A percentile compares a stretch with the other conserved stretches of the same genome.
These are phyloP conservation scores for Capronia americana DNA, from an alignment of 2,329 filamentous ascomycete genomes.

Conservation along the genomic window DNA sequence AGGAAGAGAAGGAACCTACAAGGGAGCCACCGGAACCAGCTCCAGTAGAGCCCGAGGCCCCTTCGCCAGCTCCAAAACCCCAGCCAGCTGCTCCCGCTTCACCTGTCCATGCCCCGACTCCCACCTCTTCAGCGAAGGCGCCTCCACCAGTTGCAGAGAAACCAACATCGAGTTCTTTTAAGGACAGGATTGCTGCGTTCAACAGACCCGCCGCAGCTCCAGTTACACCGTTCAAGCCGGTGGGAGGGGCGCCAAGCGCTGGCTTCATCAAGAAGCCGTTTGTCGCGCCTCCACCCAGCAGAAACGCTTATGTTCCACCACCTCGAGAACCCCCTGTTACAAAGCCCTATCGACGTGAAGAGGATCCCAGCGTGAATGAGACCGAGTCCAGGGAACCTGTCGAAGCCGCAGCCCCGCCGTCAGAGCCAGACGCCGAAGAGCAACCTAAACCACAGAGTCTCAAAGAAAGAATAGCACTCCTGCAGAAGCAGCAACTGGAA, in stretches of 20 bases:
- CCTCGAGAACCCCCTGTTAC: constrained; percentile 70
- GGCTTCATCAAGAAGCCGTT: constrained; percentile 96
- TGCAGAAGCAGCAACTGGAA: constrained; percentile 93
- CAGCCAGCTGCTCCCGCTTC: constrained; percentile 27
- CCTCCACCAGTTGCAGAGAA: constrained; percentile 73
- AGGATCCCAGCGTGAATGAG: constrained; percentile 69
- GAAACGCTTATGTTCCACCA: constrained; percentile 84
- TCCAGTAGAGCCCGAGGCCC: constrained; percentile 38
- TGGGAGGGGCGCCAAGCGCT: constrained; percentile 56
- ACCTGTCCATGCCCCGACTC: constrained; percentile 43
- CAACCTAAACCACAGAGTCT: constrained; percentile 89
- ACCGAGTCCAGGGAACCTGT: constrained; percentile 42
- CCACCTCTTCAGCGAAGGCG: constrained; percentile 49
- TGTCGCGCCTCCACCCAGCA: constrained; percentile 90
- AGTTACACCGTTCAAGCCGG: constrained; percentile 85
- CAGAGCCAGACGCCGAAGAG: constrained; percentile 69
- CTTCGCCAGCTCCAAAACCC: constrained; percentile 43
- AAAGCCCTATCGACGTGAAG: constrained; percentile 83
- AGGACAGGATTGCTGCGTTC: constrained; percentile 94
- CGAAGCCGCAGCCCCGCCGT: constrained; percentile 44
- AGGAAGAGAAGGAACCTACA: constrained; percentile 24
- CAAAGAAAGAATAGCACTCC: constrained; percentile 91
- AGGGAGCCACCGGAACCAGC: constrained; percentile 26
- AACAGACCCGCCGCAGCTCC: constrained; percentile 88
- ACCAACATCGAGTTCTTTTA: constrained; percentile 78